These are phyloP conservation scores for Scopulariopsis brevicaulis DNA, from an alignment of 2,329 filamentous ascomycete genomes.

Conservation along the genomic window DNA sequence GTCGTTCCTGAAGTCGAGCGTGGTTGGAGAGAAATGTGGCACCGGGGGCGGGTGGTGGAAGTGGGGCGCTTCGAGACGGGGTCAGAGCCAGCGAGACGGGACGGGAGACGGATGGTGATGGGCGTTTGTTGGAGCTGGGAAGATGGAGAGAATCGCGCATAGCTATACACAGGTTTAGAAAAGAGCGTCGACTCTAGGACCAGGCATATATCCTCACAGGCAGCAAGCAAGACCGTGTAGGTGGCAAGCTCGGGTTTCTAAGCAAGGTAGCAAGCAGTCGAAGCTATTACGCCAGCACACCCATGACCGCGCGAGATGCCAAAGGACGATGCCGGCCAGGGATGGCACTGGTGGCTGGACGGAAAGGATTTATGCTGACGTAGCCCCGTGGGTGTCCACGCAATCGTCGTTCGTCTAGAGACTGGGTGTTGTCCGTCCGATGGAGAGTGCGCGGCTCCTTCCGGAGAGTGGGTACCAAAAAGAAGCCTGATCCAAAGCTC, in stretches of 20 bases:
- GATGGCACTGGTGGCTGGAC: not conserved
- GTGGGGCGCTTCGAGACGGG: not conserved
- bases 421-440: not conserved
- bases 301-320: not conserved
- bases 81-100: not conserved
- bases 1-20: not conserved
- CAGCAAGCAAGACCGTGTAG: not conserved
- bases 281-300: not conserved
- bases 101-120: not conserved
- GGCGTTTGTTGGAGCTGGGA: too few species aligned
- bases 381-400: constrained; percentile 1
- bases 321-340: not conserved
- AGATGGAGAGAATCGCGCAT: not conserved
- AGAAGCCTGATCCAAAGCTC: not conserved
- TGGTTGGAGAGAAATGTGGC: not conserved
- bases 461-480: not conserved
- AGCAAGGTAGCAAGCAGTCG: not conserved
- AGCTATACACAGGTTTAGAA: not conserved
- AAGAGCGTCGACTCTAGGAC: not conserved
- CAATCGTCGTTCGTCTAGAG: not conserved
- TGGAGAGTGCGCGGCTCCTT: not conserved
- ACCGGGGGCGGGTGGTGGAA: not conserved
- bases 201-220: not conserved
- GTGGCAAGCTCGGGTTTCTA: not conserved
- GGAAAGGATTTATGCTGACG: not conserved